Evolutionary conservation across 352 stramenopile species (phyloP).

Genomic region (Phytophthora aleatoria): DNA sequence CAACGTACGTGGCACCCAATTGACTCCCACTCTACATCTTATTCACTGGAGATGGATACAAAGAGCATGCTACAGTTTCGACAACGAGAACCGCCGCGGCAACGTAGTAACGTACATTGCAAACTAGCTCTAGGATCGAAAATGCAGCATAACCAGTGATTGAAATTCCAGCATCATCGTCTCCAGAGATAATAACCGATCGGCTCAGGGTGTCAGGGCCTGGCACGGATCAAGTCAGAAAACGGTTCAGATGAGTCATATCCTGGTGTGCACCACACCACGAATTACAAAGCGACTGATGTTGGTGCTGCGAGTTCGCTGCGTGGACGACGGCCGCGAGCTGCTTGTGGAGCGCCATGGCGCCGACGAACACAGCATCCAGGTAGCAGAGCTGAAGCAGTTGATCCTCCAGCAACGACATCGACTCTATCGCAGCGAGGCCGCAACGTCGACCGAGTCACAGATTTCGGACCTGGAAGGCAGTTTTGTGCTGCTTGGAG

Average conservation of each 20-base stretch:
- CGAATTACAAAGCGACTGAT: slow-evolving; percentile 9
- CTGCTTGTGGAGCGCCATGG: slow-evolving; percentile 52
- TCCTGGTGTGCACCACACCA: slow-evolving; percentile 12
- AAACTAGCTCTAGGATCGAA: not conserved
- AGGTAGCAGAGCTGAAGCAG: slow-evolving; percentile 56
- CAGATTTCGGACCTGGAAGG: slow-evolving; percentile 21
- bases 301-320: slow-evolving; percentile 52
- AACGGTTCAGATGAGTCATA: slow-evolving; percentile 21
- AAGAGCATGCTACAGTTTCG: slow-evolving; percentile 7
- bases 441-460: slow-evolving; percentile 1
- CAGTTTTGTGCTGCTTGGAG: slow-evolving; percentile 57
- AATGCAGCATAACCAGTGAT: not conserved
- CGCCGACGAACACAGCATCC: slow-evolving; percentile 40
- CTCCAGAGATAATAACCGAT: too few relatives aligned
- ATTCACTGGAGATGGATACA: slow-evolving; percentile 21
- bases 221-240: slow-evolving; percentile 22
- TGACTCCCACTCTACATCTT: slow-evolving; percentile 28
- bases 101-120: not conserved
- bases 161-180: too few relatives aligned
- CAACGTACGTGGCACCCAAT: slow-evolving; percentile 20
- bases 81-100: not conserved
- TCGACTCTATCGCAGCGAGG: slow-evolving; percentile 7
- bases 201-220: too few relatives aligned
- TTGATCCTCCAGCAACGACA: slow-evolving; percentile 43
- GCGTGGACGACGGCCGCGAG: slow-evolving; percentile 61